Base-by-base conservation (phyloP, 2,329 filamentous ascomycete species). In the Endoconidiophora laricicola region DNA sequence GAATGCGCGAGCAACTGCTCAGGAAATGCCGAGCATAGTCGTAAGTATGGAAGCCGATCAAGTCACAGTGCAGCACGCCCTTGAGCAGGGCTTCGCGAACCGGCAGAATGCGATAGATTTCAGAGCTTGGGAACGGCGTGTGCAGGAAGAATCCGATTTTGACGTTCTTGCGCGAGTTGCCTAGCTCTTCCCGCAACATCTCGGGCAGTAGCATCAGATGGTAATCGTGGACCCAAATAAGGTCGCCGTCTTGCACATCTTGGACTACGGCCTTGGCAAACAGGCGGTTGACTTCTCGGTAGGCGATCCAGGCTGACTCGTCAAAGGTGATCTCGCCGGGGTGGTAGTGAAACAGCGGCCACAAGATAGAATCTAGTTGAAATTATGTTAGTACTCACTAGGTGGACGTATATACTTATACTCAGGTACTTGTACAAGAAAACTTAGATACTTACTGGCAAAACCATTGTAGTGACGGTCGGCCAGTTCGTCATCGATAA, bases 71-170 rank as follows among this genome's bases (percentile, higher is more conserved):
- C 33, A 98, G 73, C 38, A 96, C 79, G 50, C 91, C 88, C 45
- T 83, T 74, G 42, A 98, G 74, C 46, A 96, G 79, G 59, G 86
- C 81, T 62, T 94, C 87, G 55, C 91, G 79, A 26, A 96, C 90
- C 1, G 91, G 91, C 6, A 96, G 71, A 56, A 96, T 95, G 55
- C 91, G 79, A 68, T 95, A 96, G 60, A 96, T 94, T 66, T 96
- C 90, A 58, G 85, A 93, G 63, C 86, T 94, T 10, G 91, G 91
- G 67, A 96, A 98, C 0, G 91, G 90, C 0, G 91, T 96, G 65
- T 98, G 91, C 36, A 96, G 70, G 72, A 96, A 98, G 74, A 96
- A 96, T 57, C 90, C 91, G 59, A 98, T 91, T 71, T 94, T 94
- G 66, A 96, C 80, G 57, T 95, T 93, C 68, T 88, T 86, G 68